Evolutionary conservation across 768 basidiomycete species (phyloP), one percentile per base, ranked within the genome.

Genomic region (Rhodosporidiobolus sp.): DNA sequence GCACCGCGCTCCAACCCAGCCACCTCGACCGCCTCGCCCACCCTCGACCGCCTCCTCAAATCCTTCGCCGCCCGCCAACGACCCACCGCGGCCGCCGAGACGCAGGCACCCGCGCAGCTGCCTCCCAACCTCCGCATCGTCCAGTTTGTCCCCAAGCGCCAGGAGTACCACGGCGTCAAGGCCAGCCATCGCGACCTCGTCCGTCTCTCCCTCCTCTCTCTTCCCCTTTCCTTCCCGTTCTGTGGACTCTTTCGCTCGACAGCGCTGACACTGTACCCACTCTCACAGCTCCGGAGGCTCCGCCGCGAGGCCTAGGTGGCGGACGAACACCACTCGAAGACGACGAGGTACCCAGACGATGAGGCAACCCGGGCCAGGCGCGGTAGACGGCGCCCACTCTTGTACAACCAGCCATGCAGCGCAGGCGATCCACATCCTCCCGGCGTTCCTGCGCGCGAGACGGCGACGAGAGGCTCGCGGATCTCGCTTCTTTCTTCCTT

Each of bases 111-210:
- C 30, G 4, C 10, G 54, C 30, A 34, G 19, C 54, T 66, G 20
- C 69, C 69, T 22, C n/a, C 48, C 28, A 72, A 72, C 32, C 35
- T 72, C 49, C 55, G 71, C 43, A 50, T 72, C 32, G 62, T 59
- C 52, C 56, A 72, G 52, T 72, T 22, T 19, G 63, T 64, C 9
- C 62, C 53, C 22, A 38, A 53, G 55, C 38, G 54, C 56, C 52
- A 46, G 17, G 49, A 67, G 62, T 72, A 64, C 48, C 38, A 54
- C 22, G 66, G 71, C 50, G 66, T 72, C 4, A 32, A 43, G 28
- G 53, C 52, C n/a, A 16, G 28, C 6, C 71, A 72, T 45, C n/a
- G 71, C 12, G 71, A 72, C 32, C 50, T 72, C n/a, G 71, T 64
- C 26, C 26, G 50, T 53, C 45, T 43, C 48, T 24, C 10, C 48